phyloP scores from a whole-genome alignment of 2,329 filamentous ascomycete genomes.

The Colletotrichum caudatum region DNA sequence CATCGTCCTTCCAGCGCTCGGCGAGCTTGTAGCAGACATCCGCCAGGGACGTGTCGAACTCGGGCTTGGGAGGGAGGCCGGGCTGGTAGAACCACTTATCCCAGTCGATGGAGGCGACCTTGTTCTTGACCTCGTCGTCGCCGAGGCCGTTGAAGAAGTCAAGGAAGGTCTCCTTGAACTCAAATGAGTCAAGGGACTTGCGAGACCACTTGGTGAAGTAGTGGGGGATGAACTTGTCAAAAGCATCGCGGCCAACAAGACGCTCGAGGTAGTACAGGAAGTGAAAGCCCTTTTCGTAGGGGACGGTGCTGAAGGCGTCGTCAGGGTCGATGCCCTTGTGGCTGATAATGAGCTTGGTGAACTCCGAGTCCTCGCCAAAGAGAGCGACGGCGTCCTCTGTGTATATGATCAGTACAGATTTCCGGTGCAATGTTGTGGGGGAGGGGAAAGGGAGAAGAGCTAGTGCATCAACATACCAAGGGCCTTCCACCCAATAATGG shows the following conservation, averaged over 20 bases:
- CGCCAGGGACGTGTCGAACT: slow-evolving; percentile 89
- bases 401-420: not conserved
- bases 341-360: slow-evolving; percentile 89
- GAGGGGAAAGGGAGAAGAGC: not conserved
- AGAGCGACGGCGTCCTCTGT: slow-evolving; percentile 80
- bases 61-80: slow-evolving; percentile 88
- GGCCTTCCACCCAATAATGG: slow-evolving; percentile 95
- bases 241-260: slow-evolving; percentile 85
- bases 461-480: slow-evolving; percentile 62
- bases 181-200: slow-evolving; percentile 91
- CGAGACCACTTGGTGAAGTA: slow-evolving; percentile 89
- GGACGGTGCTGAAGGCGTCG: slow-evolving; percentile 91
- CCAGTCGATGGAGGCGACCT: slow-evolving; percentile 85
- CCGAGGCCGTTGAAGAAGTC: slow-evolving; percentile 80
- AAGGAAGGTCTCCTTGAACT: slow-evolving; percentile 90
- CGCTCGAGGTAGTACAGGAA: slow-evolving; percentile 93
- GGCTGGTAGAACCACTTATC: slow-evolving; percentile 89
- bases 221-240: slow-evolving; percentile 94
- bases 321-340: slow-evolving; percentile 94
- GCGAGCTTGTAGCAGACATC: slow-evolving; percentile 87
- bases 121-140: slow-evolving; percentile 72
- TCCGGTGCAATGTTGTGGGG: not conserved
- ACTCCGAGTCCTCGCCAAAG: slow-evolving; percentile 87
- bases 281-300: slow-evolving; percentile 97
- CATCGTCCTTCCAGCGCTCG: slow-evolving; percentile 79